Percentiles rank a stretch among this genome's conserved stretches.
phyloP scores from a whole-genome alignment of 176 grass and related monocot genomes.

The Thinopyrum elongatum region DNA sequence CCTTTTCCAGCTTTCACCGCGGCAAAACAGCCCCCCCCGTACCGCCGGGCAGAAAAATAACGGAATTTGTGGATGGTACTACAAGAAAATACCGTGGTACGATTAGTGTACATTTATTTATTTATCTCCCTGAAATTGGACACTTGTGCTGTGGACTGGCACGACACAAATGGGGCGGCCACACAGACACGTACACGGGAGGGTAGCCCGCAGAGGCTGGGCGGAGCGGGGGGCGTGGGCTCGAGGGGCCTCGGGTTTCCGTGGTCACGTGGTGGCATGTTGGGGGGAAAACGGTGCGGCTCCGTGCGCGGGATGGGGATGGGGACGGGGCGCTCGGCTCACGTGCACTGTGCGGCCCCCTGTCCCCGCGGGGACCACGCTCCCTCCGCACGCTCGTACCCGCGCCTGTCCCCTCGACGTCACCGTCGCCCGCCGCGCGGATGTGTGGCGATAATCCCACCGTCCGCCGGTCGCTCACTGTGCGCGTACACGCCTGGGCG shows the following conservation, averaged over 20 bases:
- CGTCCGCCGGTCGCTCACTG: not conserved
- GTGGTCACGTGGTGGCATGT: constrained; percentile 34
- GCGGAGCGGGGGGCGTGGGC: not conserved
- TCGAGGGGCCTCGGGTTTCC: not conserved
- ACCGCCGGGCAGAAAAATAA: not conserved
- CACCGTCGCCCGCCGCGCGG: not conserved
- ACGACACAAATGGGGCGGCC: not conserved
- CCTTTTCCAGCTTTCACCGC: not conserved
- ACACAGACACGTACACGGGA: not conserved
- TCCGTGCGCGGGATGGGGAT: constrained; percentile 15
- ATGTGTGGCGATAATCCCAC: constrained; percentile 9
- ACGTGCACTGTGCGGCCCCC: constrained; percentile 26
- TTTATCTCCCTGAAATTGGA: not conserved
- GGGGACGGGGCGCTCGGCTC: constrained; percentile 12
- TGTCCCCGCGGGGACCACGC: not conserved
- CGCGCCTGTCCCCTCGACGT: not conserved
- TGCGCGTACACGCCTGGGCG: not conserved
- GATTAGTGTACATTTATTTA: no score
- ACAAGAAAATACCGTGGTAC: no score
- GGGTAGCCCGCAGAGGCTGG: not conserved
- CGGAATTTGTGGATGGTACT: not conserved
- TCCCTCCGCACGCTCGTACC: not conserved
- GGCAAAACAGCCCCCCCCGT: not conserved
- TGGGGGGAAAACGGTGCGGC: not conserved
- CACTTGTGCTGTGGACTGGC: not conserved